These are phyloP conservation scores for Didymella lethalis DNA, from an alignment of 2,329 filamentous ascomycete genomes.

Conservation along the genomic window DNA sequence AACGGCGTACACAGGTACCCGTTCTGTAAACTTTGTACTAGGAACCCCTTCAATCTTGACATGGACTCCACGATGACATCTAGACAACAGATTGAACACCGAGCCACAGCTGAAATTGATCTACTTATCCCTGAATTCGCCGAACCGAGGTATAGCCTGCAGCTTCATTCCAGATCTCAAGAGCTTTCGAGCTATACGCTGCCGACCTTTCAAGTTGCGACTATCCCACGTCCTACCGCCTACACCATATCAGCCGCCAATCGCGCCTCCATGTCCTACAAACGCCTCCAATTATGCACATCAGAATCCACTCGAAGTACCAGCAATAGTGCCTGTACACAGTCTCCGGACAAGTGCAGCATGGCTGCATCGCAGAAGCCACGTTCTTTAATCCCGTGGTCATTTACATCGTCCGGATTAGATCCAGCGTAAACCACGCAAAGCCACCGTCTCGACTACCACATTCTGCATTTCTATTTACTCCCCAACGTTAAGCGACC, in stretches of 20 bases:
- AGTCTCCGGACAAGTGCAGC: neutral
- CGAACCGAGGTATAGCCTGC: neutral
- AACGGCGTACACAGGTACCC: neutral
- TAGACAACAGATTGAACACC: neutral
- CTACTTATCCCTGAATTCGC: neutral
- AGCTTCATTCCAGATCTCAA: neutral
- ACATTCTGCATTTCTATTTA: neutral
- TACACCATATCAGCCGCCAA: neutral
- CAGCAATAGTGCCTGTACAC: neutral
- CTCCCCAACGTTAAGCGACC: neutral
- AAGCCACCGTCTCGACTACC: constrained; percentile 2
- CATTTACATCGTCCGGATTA: neutral
- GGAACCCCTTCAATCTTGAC: constrained; percentile 2
- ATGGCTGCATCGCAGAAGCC: constrained; percentile 1
- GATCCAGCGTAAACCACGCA: constrained; percentile 8
- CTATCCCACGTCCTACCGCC: neutral
- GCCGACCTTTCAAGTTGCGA: neutral
- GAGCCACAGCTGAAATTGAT: neutral
- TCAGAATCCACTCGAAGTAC: no score
- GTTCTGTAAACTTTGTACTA: neutral
- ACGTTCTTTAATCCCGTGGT: neutral
- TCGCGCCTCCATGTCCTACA: neutral
- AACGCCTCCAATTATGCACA: neutral
- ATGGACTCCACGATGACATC: neutral
- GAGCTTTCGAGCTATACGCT: neutral